These are phyloP conservation scores for Nicotiana noctiflora DNA, from an alignment of 257 asterid genomes.

Conservation along the genomic window DNA sequence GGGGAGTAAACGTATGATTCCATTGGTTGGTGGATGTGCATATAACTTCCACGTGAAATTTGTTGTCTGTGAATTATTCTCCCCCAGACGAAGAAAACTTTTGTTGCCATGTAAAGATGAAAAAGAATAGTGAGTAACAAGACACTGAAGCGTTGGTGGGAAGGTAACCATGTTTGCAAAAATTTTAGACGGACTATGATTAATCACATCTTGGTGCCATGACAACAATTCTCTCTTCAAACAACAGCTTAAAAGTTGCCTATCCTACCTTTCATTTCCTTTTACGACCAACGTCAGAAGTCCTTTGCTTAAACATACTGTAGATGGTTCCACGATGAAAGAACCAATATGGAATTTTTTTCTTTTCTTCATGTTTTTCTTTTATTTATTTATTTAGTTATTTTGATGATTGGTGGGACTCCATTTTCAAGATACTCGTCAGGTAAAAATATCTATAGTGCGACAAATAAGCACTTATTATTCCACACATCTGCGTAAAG, in stretches of 20 bases:
- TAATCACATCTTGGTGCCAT: background rate
- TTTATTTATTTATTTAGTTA: background rate
- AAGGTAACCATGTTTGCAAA: background rate
- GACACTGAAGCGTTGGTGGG: background rate
- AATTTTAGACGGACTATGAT: background rate
- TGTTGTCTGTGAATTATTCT: background rate
- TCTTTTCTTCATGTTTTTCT: background rate
- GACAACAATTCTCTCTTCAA: background rate
- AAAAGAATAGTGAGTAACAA: background rate
- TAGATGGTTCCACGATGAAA: background rate
- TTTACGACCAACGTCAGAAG: background rate
- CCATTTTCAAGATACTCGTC: background rate
- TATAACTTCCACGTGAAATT: background rate
- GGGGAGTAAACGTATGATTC: background rate
- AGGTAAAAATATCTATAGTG: background rate
- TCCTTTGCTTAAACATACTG: background rate
- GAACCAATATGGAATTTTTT: background rate
- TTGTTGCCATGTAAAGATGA: background rate
- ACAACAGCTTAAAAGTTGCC: background rate
- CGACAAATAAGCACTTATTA: background rate
- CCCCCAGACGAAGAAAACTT: background rate
- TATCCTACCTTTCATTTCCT: background rate
- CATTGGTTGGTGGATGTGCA: background rate
- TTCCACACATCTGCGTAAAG: background rate
- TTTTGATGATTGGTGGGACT: background rate